phyloP scores from a whole-genome alignment of 2,329 filamentous ascomycete species.

The Magnaporthales sp. region DNA sequence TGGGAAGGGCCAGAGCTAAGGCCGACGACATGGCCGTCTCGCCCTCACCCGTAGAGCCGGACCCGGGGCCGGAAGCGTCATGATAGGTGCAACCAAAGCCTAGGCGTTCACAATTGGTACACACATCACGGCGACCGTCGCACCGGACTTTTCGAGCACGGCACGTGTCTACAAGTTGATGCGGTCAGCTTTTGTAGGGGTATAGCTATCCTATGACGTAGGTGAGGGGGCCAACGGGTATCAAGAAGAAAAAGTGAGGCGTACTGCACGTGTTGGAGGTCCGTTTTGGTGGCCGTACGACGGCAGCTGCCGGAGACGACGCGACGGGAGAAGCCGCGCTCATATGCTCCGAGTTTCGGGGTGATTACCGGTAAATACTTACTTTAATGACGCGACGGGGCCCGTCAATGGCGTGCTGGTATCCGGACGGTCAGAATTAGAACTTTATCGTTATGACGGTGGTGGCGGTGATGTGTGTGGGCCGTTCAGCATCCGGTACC shows the following conservation, averaged over 20 bases:
- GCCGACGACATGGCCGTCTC: constrained; percentile 24
- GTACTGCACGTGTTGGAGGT: constrained; percentile 36
- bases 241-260: background rate
- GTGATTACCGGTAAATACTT: background rate
- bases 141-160: constrained; percentile 50
- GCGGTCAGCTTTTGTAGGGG: background rate
- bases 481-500: background rate
- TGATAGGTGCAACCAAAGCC: constrained; percentile 50
- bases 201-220: background rate
- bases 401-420: background rate
- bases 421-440: background rate
- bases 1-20: constrained; percentile 36
- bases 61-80: constrained; percentile 25
- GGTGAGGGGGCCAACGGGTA: background rate
- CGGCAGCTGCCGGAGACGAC: background rate
- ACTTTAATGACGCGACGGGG: background rate
- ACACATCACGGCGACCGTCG: constrained; percentile 42
- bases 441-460: background rate
- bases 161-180: constrained; percentile 27
- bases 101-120: constrained; percentile 50
- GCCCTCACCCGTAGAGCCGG: constrained; percentile 14
- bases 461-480: background rate
- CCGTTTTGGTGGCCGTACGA: constrained; percentile 22
- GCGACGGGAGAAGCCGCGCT: constrained; percentile 1
- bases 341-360: background rate